phyloP scores from a whole-genome alignment of 2,329 filamentous ascomycete genomes.

The Pestalotiopsis sp. region DNA sequence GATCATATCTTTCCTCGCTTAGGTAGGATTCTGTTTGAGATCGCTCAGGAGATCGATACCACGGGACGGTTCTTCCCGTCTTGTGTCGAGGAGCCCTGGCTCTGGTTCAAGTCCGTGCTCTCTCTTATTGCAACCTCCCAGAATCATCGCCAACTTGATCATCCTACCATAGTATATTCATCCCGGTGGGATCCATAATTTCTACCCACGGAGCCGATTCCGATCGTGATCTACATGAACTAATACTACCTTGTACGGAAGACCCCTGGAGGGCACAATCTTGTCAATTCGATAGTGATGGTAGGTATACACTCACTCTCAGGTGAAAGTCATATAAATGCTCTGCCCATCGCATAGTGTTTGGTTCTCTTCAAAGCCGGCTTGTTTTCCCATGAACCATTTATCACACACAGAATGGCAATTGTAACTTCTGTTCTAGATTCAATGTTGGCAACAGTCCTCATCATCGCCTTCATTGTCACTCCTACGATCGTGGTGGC shows the following conservation, averaged over 20 bases:
- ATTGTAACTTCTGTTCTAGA: background rate
- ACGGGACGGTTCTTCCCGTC: background rate
- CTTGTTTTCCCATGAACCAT: background rate
- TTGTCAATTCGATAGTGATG: background rate
- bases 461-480: conserved; percentile 1
- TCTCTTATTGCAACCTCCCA: background rate
- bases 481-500: conserved; percentile 17
- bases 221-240: background rate
- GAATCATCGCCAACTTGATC: background rate
- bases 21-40: no score
- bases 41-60: background rate
- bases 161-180: background rate
- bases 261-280: background rate
- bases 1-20: no score
- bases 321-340: background rate
- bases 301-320: background rate
- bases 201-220: background rate
- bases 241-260: background rate
- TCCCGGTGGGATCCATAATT: background rate
- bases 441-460: background rate
- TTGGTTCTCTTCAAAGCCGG: no score
- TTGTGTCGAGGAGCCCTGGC: background rate
- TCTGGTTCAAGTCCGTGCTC: background rate
- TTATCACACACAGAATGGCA: background rate
- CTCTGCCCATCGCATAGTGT: background rate